Evolutionary conservation across 257 asterid genomes (phyloP), one percentile per base, ranked within the genome.

Genomic region (Thymus mandschuricus): DNA sequence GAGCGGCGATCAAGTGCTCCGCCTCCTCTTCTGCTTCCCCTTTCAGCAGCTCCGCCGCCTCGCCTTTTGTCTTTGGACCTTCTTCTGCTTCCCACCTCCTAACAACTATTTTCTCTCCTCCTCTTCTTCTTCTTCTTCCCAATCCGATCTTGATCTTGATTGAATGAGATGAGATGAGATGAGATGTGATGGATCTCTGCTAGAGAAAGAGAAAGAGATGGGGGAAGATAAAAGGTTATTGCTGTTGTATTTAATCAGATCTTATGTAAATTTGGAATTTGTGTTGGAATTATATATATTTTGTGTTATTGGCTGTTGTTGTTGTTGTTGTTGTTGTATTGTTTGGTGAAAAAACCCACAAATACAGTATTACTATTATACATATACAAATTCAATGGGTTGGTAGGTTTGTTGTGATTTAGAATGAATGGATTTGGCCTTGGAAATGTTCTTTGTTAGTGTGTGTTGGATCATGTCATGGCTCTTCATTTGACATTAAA

Each of bases 11-110:
- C 88, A 88, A 71, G 86, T 86, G 65, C 89, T 89, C 51, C 81
- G 78, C 76, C 97, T 90, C 70, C 79, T 92, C 63, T 90, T 87
- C 78, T 87, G 88, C 76, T 81, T 86, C 84, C 98, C 98, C 29
- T 84, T 87, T 65, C 93, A 83, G 60, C 88, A 87, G 62, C 78
- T 92, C 84, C 86, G 85, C 74, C 95, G 95, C 41, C 72, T 92
- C 64, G 81, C 93, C 66, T 73, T 87, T 51, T 88, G 88, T 72
- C 76, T 92, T 48, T 90, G 97, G 84, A 84, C 86, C 61, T 78
- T 88, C 80, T 87, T 90, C 64, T 92, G 96, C 82, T 84, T 80
- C 52, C 96, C 92, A 28, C 72, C 73, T 4, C 84, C 86, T 15
- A 46, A 10, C 28, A 77, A 72, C 45, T 70, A 74, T 6, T 71